A percentile compares a stretch with the other conserved stretches of the same genome.
These are phyloP conservation scores for Botryosphaeria dothidea DNA, from an alignment of 2,329 filamentous ascomycete genomes.

Conservation along the genomic window DNA sequence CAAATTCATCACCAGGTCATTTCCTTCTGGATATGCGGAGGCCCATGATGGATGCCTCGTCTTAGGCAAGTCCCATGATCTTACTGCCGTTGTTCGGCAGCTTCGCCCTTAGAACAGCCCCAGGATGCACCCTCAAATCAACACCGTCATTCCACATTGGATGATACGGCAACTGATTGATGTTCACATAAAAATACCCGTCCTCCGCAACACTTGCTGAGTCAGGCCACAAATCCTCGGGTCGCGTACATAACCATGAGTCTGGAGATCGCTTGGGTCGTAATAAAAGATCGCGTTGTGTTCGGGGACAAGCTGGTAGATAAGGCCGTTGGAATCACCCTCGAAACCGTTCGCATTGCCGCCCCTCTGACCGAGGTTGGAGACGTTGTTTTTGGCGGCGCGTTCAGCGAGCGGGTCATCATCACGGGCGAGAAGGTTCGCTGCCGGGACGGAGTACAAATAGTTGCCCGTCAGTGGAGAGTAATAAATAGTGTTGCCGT, in stretches of 20 bases:
- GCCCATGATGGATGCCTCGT: background rate
- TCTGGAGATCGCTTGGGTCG: constrained; percentile 44
- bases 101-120: constrained; percentile 47
- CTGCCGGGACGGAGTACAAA: constrained; percentile 48
- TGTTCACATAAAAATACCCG: constrained; percentile 50
- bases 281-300: constrained; percentile 49
- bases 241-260: constrained; percentile 47
- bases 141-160: constrained; percentile 50
- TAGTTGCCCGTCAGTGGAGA: constrained; percentile 44
- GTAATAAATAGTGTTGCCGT: constrained; percentile 49
- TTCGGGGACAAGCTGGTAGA: constrained; percentile 52
- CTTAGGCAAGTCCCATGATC: constrained; percentile 27
- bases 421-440: constrained; percentile 40
- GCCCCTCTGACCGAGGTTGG: constrained; percentile 47
- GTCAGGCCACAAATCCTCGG: constrained; percentile 51
- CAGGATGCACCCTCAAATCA: constrained; percentile 45
- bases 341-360: constrained; percentile 54
- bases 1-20: too few relatives aligned
- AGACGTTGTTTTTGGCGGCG: constrained; percentile 49
- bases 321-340: constrained; percentile 49
- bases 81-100: constrained; percentile 44
- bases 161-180: constrained; percentile 53
- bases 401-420: constrained; percentile 44
- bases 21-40: too few relatives aligned
- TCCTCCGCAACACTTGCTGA: constrained; percentile 33